Evolutionary conservation across 768 basidiomycete species (phyloP).

Genomic region (Leccinum longicurvipes): DNA sequence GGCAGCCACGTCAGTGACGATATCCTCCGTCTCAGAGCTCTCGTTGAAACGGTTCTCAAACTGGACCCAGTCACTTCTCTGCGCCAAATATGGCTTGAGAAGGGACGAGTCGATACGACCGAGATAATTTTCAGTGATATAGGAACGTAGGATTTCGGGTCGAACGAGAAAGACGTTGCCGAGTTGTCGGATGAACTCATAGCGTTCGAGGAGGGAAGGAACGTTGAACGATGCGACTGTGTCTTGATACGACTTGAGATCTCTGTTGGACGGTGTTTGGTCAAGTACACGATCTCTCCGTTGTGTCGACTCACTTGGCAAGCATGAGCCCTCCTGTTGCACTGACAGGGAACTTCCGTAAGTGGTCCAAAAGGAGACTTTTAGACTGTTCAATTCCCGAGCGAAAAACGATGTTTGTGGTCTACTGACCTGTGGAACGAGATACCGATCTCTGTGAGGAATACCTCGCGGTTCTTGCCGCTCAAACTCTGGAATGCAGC

Average conservation of each 20-base stretch:
- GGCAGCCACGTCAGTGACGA: slow-evolving; percentile 36
- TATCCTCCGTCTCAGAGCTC: slow-evolving; percentile 41
- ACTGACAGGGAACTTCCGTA: slow-evolving; percentile 94
- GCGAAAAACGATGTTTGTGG: not conserved
- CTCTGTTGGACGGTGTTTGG: slow-evolving; percentile 46
- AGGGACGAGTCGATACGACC: slow-evolving; percentile 86
- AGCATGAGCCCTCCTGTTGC: slow-evolving; percentile 97
- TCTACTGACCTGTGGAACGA: slow-evolving; percentile 78
- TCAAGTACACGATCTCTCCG: not conserved
- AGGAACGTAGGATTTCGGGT: slow-evolving; percentile 91
- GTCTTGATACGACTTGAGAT: slow-evolving; percentile 96
- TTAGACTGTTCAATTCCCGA: slow-evolving; percentile 5
- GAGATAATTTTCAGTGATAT: slow-evolving; percentile 91
- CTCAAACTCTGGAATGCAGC: slow-evolving; percentile 71
- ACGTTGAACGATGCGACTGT: slow-evolving; percentile 78
- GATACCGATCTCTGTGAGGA: slow-evolving; percentile 91
- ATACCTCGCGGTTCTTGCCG: slow-evolving; percentile 90
- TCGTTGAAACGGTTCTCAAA: slow-evolving; percentile 82
- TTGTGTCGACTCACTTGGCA: slow-evolving; percentile 72
- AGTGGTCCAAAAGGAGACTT: slow-evolving; percentile 89
- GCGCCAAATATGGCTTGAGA: slow-evolving; percentile 85
- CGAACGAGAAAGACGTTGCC: slow-evolving; percentile 97
- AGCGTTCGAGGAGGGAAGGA: slow-evolving; percentile 84
- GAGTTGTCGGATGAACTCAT: slow-evolving; percentile 96
- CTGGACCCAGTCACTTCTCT: slow-evolving; percentile 87